phyloP scores from a whole-genome alignment of 2,329 filamentous ascomycete genomes.

The Pleurostoma richardsiae region DNA sequence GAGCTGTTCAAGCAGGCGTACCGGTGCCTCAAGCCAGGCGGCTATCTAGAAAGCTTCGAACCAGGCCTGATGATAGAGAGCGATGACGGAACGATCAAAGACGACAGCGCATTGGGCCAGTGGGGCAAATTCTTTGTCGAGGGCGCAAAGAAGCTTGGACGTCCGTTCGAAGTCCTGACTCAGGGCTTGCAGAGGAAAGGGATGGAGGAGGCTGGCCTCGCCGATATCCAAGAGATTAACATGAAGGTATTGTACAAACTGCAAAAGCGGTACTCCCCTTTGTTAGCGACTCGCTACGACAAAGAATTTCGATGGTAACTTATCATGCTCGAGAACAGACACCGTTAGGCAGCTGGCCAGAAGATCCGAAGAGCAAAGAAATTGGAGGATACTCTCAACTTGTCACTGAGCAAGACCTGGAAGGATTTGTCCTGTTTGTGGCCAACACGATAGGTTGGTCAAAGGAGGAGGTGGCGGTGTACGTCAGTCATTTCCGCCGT shows the following conservation, averaged over 20 bases:
- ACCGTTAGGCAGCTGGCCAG: slow-evolving; percentile 19
- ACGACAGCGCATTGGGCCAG: slow-evolving; percentile 13
- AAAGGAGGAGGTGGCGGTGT: slow-evolving; percentile 23
- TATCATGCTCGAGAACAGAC: slow-evolving; percentile 4
- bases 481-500: slow-evolving; percentile 18
- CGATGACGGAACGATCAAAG: slow-evolving; percentile 17
- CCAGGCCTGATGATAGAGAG: slow-evolving; percentile 8
- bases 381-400: slow-evolving; percentile 13
- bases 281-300: too few relatives aligned
- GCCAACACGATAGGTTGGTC: slow-evolving; percentile 29
- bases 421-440: slow-evolving; percentile 17
- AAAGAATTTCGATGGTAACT: too few relatives aligned
- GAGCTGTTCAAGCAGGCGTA: slow-evolving; percentile 42
- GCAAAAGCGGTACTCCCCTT: too few relatives aligned
- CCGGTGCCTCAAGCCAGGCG: slow-evolving; percentile 47
- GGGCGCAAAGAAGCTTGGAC: slow-evolving; percentile 36
- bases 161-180: slow-evolving; percentile 43
- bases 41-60: slow-evolving; percentile 21
- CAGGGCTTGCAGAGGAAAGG: slow-evolving; percentile 44
- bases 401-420: slow-evolving; percentile 6
- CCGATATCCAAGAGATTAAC: slow-evolving; percentile 47
- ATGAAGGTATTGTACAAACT: slow-evolving; percentile 33
- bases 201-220: slow-evolving; percentile 51
- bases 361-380: slow-evolving; percentile 18
- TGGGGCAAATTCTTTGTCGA: slow-evolving; percentile 23